A percentile compares a stretch with the other conserved stretches of the same genome.
These are phyloP conservation scores for Trichoderma citrinoviride DNA, from an alignment of 2,329 filamentous ascomycete species.

Conservation along the genomic window DNA sequence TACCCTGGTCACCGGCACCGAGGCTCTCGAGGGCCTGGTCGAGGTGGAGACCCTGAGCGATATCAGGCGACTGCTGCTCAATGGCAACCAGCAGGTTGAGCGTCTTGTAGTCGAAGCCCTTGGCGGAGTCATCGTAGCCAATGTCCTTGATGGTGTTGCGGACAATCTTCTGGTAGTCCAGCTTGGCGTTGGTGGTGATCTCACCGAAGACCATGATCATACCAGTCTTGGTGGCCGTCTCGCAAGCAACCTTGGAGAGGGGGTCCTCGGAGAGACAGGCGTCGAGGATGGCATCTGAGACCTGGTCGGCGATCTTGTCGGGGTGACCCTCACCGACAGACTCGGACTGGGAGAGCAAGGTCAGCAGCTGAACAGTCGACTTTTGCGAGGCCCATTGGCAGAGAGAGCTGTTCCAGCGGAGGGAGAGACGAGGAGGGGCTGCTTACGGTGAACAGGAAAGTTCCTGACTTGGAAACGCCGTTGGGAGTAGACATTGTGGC, in stretches of 20 bases:
- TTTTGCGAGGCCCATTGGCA: neutral
- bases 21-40: constrained; percentile 96
- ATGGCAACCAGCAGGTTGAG: constrained; percentile 98
- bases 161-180: constrained; percentile 99
- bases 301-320: constrained; percentile 97
- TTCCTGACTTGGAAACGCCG: constrained; percentile 53
- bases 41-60: constrained; percentile 98
- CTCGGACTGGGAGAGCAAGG: constrained; percentile 62
- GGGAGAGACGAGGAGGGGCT: neutral
- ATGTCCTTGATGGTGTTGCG: constrained; percentile 96
- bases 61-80: constrained; percentile 98
- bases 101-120: constrained; percentile 99
- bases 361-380: constrained; percentile 26
- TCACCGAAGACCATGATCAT: constrained; percentile 99
- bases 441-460: constrained; percentile 78
- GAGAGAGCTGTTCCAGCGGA: neutral
- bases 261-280: constrained; percentile 93
- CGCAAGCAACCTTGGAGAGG: constrained; percentile 97
- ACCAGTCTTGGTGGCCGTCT: constrained; percentile 99
- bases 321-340: constrained; percentile 89
- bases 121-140: constrained; percentile 92
- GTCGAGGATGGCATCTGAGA: constrained; percentile 97
- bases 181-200: constrained; percentile 91
- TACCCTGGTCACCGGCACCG: constrained; percentile 98
- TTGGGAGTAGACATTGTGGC: constrained; percentile 58